A percentile compares a stretch with the other conserved stretches of the same genome.
Conservation (phyloP, 176 grass and related monocot genomes). For the Oryza rufipogon region DNA sequence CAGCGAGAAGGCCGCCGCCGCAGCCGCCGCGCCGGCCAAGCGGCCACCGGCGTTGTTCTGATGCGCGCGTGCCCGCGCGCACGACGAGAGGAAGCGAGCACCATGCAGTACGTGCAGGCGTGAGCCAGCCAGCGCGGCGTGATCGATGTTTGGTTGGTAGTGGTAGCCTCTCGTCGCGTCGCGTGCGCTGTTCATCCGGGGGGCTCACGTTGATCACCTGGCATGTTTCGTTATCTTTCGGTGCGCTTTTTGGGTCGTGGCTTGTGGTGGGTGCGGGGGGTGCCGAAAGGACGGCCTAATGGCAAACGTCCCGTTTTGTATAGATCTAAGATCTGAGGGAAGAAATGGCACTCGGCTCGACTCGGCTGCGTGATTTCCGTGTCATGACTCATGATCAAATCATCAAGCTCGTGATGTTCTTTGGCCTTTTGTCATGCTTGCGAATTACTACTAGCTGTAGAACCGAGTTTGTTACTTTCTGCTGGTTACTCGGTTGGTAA, state of each 20-base stretch:
- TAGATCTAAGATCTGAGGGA: not conserved
- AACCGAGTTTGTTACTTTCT: not conserved
- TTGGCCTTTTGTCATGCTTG: not conserved
- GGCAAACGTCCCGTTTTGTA: slow-evolving; percentile 25
- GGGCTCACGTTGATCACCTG: slow-evolving; percentile 5
- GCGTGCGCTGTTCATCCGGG: too few relatives aligned
- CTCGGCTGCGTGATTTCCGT: not conserved
- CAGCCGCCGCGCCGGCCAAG: too few relatives aligned
- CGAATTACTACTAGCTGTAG: too few relatives aligned
- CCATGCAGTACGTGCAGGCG: too few relatives aligned
- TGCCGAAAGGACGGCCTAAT: slow-evolving; percentile 34
- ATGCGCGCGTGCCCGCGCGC: too few relatives aligned
- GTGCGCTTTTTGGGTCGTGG: not conserved
- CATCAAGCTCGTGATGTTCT: not conserved
- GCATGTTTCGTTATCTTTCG: not conserved
- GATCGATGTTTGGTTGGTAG: too few relatives aligned
- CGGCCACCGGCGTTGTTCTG: too few relatives aligned
- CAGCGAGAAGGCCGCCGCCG: too few relatives aligned
- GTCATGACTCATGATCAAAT: not conserved
- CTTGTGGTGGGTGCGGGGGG: slow-evolving; percentile 12
- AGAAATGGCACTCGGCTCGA: not conserved
- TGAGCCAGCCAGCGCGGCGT: too few relatives aligned
- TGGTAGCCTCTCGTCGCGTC: too few relatives aligned
- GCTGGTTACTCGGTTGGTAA: not conserved
- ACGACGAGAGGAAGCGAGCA: too few relatives aligned